Base-by-base conservation (phyloP, 345 rosid genomes). In the Lagerstroemia speciosa region DNA sequence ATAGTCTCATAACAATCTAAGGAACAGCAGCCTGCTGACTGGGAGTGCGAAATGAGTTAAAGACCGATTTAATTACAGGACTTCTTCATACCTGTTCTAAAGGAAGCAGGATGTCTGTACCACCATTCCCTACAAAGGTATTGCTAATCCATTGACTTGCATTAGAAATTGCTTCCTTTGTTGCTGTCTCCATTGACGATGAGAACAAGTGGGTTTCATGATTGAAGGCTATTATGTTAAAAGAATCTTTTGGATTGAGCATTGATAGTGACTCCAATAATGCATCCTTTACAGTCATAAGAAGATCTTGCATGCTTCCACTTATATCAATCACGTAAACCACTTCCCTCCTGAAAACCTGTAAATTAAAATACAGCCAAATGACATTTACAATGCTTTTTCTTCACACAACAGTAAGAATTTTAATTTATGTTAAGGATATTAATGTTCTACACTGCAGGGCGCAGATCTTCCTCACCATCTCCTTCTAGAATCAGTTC, bases 201-300 rank as follows among this genome's bases (percentile, higher is more conserved):
- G 98, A 88, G 80, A 89, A 91, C 29, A 76, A 69, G 11, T 53
- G 73, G 66, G 75, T 80, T 62, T 90, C 89, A 60, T 86, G 87
- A 75, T 94, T 89, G 73, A 94, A 94, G 33, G 93, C 93, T 19
- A 94, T 84, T 48, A 94, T 87, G 81, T 85, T 94, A 74, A 94
- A 91, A 63, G 87, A 82, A 86, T 94, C 99, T 72, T 79, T 79
- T 38, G 83, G 71, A 71, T 73, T 73, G 76, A 94, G 84, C 80
- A 78, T 78, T 3, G 75, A 66, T 19, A 94, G 81, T 27, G 84
- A 83, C 67, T 76, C 85, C 77, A 73, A 67, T 48, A 91, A 22
- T 5, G 85, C 90, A n/a, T 75, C 87, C 84, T 84, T 91, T 7
- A 82, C 85, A 72, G 72, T 83, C 76, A 84, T 83, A 22, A 94